Evolutionary conservation across 2,329 filamentous ascomycete species (phyloP), one percentile per base, ranked within the genome.

Genomic region (Talaromyces sp.): DNA sequence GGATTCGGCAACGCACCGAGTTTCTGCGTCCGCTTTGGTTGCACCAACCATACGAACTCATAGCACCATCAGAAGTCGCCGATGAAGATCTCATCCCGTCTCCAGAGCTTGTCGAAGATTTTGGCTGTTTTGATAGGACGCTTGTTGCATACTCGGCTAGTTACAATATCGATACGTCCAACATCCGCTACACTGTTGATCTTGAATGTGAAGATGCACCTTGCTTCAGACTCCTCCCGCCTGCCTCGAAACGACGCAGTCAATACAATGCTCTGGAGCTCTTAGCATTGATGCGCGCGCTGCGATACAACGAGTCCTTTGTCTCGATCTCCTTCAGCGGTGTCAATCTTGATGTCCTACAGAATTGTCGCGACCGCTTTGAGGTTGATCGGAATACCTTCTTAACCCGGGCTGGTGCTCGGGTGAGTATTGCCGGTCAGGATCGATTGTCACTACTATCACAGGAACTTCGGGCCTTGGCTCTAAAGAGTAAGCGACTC

Each of bases 221-320:
- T 5, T 81, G 82, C 36, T 89, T 89, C 66, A 80, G 81, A 61
- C 77, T 89, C 8, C 75, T 87, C 7, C 80, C 79, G 19, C 84
- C 86, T 2, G 77, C 79, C 19, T 72, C 77, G 1, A 60, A 66
- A 9, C 74, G 77, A 46, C 74, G 77, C 50, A 72, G 73, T 11
- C 79, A 80, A 37, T 89, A 89, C 65, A 80, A 77, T 2, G 75
- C 78, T 4, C 68, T 85, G 22, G 87, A 89, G 66, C 72, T 89
- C n/a, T 77, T 89, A 31, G 85, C 87, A 4, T 80, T 89, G n/a
- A 81, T 88, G 77, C 80, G 86, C 61, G 80, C 87, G 9, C 70
- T 89, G 55, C 81, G 87, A 40, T 89, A 88, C 70, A 89, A 89
- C 65, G 85, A 89, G 65, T 81, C 78, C 1, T 89, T 89, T 68